Evolutionary conservation across 1,139 yeast genomes (phyloP).

Genomic region (Saccharomyces hybrid): DNA sequence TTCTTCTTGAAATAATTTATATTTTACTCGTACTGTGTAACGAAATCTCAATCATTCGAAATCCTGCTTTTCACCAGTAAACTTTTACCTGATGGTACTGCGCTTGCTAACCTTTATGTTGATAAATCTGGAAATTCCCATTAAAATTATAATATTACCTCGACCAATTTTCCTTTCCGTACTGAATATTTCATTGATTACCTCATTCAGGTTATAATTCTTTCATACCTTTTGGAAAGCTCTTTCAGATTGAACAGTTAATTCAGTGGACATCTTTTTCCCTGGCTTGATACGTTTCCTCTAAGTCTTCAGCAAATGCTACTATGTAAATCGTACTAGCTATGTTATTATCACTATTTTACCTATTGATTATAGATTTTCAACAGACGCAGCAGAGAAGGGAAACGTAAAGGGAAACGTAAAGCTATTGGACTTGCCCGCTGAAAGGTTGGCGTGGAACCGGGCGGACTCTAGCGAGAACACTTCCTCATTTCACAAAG

Average conservation of each 20-base stretch:
- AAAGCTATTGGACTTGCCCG: neutral
- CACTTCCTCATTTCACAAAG: neutral
- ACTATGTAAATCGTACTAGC: neutral
- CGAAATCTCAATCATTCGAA: neutral
- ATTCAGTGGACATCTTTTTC: conserved; percentile 92
- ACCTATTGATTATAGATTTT: neutral
- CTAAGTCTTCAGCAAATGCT: neutral
- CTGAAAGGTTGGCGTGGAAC: neutral
- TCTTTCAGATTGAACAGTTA: conserved; percentile 99
- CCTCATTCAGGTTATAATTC: neutral
- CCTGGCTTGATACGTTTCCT: conserved; percentile 1
- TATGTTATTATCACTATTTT: neutral
- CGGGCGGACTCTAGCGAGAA: neutral
- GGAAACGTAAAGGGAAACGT: neutral
- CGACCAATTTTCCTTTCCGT: neutral
- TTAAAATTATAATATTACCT: neutral
- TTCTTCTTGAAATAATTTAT: neutral
- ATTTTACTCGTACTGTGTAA: neutral
- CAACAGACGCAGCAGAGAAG: neutral
- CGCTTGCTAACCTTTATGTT: neutral
- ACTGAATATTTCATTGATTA: neutral
- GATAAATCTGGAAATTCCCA: neutral
- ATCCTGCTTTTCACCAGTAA: neutral
- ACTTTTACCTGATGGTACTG: neutral
- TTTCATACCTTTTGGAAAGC: conserved; percentile 98